Base-by-base conservation (phyloP, 306 rosid species). In the Dalbergia cultrata region DNA sequence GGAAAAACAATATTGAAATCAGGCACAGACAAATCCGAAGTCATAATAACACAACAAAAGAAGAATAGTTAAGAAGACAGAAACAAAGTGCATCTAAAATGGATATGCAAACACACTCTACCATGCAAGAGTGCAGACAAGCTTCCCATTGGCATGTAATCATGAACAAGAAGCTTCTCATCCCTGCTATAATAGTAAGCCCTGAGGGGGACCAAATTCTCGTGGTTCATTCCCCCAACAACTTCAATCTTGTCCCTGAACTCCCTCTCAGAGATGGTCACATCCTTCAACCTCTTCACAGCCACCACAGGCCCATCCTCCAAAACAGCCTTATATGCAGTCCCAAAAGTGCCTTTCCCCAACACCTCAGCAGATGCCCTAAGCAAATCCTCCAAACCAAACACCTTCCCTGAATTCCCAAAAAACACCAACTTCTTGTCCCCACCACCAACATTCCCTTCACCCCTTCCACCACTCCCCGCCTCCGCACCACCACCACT, bases 331-430 rank as follows among this genome's bases (percentile, higher is more conserved):
- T 90, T 90, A 33, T 90, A 90, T 4, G 92, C 78, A 1, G 94
- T 90, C 43, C 94, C 94, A 81, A 85, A 90, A 0, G 92, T 90
- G 50, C 94, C 94, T 78, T 90, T 90, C 34, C 92, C 94, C 85
- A 90, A 85, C 35, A 90, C 94, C 86, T 90, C 94, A 3, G 94
- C 94, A 22, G 94, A 90, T n/a, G 94, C 94, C 58, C 94, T 88
- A 54, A 90, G 76, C 83, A 90, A 85, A 86, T 90, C 94, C 79
- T 90, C 94, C 65, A 90, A 72, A 85, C 86, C 92, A 70, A 90
- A 90, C 70, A 80, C 89, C 75, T 82, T 88, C 4, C 80, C 77
- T 0, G 78, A 77, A 78, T 81, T 85, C 5, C 90, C 87, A 43
- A 88, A 90, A 76, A 90, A 88, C 37, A 85, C 79, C 88, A 90